Conservation (phyloP, 768 basidiomycete species). For the Calvatia gigantea region DNA sequence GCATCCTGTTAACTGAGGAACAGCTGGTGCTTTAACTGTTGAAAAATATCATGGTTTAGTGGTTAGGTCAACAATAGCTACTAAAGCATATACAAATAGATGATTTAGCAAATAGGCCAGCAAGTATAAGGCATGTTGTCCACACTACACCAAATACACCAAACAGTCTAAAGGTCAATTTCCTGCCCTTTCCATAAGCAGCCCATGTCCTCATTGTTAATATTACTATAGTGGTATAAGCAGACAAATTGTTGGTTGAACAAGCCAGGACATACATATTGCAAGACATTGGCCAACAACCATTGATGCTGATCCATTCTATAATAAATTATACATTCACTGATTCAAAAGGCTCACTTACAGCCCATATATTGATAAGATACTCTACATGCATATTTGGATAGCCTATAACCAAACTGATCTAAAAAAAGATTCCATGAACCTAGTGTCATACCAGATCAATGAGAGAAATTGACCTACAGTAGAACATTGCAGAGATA, state of each 20-base stretch:
- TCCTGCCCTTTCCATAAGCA: not conserved
- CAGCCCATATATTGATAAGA: not conserved
- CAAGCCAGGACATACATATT: too few species aligned
- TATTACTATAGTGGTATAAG: too few species aligned
- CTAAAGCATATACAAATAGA: not conserved
- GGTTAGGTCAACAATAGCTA: not conserved
- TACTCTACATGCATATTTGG: not conserved
- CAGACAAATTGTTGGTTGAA: too few species aligned
- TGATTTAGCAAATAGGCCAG: not conserved
- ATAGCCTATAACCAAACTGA: not conserved
- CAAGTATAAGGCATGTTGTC: not conserved
- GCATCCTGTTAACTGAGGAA: not conserved
- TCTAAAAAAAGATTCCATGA: not conserved
- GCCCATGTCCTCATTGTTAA: slow-evolving; percentile 1
- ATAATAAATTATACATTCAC: too few species aligned
- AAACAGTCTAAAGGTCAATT: not conserved
- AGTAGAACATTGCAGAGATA: not conserved
- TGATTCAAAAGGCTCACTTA: not conserved
- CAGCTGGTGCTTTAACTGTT: not conserved
- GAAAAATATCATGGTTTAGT: not conserved
- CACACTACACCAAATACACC: not conserved
- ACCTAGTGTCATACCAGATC: not conserved
- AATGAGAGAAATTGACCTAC: not conserved
- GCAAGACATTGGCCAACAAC: too few species aligned
- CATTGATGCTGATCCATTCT: too few species aligned